Base-by-base conservation (phyloP, 192 early-diverging fungal genomes). In the Coemansia sp. region DNA sequence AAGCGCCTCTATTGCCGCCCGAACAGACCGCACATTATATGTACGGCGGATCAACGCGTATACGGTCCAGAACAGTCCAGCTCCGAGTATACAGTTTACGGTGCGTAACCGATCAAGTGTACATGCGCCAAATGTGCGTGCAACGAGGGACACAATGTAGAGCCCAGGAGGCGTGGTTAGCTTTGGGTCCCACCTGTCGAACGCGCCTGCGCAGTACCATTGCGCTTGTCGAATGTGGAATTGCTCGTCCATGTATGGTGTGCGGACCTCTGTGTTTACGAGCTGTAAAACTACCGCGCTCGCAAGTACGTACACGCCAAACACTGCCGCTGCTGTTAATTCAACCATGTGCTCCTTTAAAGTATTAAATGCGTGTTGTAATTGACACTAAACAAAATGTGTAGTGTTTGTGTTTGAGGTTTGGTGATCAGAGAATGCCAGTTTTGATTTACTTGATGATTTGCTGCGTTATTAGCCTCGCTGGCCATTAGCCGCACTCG, bases 81-180 rank as follows among this genome's bases (percentile, higher is more conserved):
- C 50, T 1, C 85, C 67, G 64, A 92, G 91, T n/a, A 83, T n/a
- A 50, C 89, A 67, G 73, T 94, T 94, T 37, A 85, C 85, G 22
- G 67, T 64, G 5, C 92, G 89, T 19, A 92, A 79, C 16, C 74
- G 54, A 4, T 31, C 47, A 0, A 54, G 49, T 3, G 87, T 75
- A 65, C 85, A 87, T n/a, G 37, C 17, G n/a, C 4, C 23, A 37
- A 17, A 1, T 2, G 1, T 7, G 39, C 25, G 58, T n/a, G 19
- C 64, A 21, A 27, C 38, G 16, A 71, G 51, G 27, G 80, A 76
- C 29, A 69, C 21, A 21, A 86, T 65, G 71, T 91, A 98, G 84
- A 97, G 85, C 11, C 95, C 96, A 19, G 96, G 95, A 39, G 95
- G 96, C n/a, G 96, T 98, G 0, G 96, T 98, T 23, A 98, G 71